A percentile compares a stretch with the other conserved stretches of the same genome.
Evolutionary conservation across 495 filamentous ascomycete genomes (phyloP).

Genomic region (Penicillium tannophilum): DNA sequence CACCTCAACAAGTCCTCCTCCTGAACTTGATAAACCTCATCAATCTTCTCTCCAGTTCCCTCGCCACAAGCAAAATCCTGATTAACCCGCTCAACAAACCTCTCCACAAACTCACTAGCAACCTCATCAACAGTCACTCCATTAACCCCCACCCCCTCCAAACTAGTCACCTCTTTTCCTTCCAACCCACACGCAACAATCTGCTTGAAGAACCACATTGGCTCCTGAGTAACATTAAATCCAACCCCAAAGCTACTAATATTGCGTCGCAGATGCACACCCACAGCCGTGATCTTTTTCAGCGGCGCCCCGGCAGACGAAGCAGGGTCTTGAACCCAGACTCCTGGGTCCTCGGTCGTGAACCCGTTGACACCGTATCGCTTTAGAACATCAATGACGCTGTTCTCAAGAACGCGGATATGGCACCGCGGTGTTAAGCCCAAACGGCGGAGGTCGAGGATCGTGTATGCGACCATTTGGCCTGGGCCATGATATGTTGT

Average conservation of each 20-base stretch:
- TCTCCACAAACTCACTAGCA: conserved; percentile 41
- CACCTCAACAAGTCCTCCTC: conserved; percentile 34
- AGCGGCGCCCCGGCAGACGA: conserved; percentile 12
- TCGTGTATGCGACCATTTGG: conserved; percentile 86
- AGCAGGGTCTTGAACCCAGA: conserved; percentile 63
- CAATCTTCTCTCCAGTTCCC: conserved; percentile 39
- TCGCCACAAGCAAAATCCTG: conserved; percentile 41
- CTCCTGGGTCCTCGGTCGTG: conserved; percentile 77
- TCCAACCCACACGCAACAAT: conserved; percentile 87
- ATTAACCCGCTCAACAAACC: conserved; percentile 45
- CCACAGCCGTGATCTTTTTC: conserved; percentile 84
- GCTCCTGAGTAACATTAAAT: conserved; percentile 71
- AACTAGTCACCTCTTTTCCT: conserved; percentile 73
- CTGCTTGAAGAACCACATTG: conserved; percentile 69
- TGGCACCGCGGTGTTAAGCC: conserved; percentile 62
- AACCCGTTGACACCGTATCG: conserved; percentile 57
- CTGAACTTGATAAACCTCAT: conserved; percentile 42
- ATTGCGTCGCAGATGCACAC: conserved; percentile 82
- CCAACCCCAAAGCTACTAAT: conserved; percentile 86
- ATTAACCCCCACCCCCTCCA: conserved; percentile 48
- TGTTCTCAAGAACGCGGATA: conserved; percentile 73
- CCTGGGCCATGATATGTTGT: conserved; percentile 96
- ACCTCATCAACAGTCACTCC: conserved; percentile 33
- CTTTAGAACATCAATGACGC: conserved; percentile 64
- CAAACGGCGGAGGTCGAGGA: conserved; percentile 70